Percentiles rank a stretch among this genome's conserved stretches.
These are phyloP conservation scores for Aspergillus felis DNA, from an alignment of 2,329 filamentous ascomycete species.

Conservation along the genomic window DNA sequence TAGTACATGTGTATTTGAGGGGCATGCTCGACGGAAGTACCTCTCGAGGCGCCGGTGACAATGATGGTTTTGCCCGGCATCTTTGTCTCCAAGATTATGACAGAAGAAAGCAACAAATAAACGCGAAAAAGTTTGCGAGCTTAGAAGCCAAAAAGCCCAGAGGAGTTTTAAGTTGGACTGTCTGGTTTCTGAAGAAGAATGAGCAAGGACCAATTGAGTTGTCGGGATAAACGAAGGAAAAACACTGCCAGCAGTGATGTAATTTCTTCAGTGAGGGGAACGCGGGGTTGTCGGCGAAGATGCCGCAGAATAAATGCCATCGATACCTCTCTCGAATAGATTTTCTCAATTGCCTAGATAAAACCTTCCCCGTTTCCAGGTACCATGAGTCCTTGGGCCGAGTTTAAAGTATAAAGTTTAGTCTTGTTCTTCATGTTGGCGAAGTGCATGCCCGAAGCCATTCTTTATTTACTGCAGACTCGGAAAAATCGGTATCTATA, in stretches of 20 bases:
- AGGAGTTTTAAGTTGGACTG: background rate
- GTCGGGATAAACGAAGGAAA: background rate
- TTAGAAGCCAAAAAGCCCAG: background rate
- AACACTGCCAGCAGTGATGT: conserved; percentile 7
- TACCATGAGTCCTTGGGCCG: background rate
- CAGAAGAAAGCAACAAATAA: background rate
- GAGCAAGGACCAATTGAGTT: background rate
- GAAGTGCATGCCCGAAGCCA: background rate
- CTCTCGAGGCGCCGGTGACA: conserved; percentile 63
- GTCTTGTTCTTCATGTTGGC: background rate
- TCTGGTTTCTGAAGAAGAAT: background rate
- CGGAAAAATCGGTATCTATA: background rate
- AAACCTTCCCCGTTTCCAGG: background rate
- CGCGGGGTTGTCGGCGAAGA: background rate
- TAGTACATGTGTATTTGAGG: background rate
- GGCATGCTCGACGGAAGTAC: conserved; percentile 30
- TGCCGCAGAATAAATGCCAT: background rate
- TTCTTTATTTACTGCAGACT: background rate
- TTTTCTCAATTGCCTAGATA: background rate
- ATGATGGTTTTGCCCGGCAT: conserved; percentile 65
- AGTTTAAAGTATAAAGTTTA: background rate
- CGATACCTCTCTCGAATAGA: background rate
- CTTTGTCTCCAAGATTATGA: conserved; percentile 2
- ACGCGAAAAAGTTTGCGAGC: background rate
- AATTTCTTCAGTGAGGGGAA: conserved; percentile 2